Conservation (phyloP, 108 stramenopile genomes). For the Cyclotella choctawhatcheeana region DNA sequence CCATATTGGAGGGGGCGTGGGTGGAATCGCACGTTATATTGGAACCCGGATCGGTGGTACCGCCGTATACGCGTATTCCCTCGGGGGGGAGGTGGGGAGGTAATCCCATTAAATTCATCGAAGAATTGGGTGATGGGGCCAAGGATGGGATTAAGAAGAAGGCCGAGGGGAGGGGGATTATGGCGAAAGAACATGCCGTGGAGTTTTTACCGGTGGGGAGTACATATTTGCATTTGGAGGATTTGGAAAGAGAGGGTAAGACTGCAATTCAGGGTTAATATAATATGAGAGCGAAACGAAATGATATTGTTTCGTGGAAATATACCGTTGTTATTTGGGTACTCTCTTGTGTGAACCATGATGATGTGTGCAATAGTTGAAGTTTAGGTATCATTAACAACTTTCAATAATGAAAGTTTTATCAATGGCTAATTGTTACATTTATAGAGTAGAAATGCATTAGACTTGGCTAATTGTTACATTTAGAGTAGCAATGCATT, state of each 20-base stretch:
- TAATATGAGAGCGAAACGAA: no score
- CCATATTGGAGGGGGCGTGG: conserved; percentile 87
- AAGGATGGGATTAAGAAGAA: conserved; percentile 69
- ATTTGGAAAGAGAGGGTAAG: conserved; percentile 74
- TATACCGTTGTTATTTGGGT: no score
- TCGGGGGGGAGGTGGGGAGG: conserved; percentile 92
- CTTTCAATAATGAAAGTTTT: no score
- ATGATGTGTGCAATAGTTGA: no score
- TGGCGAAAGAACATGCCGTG: conserved; percentile 82
- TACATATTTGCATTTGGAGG: conserved; percentile 89
- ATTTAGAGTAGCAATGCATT: no score
- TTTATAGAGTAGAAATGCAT: no score
- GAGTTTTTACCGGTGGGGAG: conserved; percentile 92
- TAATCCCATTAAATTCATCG: conserved; percentile 88
- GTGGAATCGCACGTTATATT: conserved; percentile 86
- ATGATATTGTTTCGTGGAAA: no score
- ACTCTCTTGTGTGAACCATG: no score
- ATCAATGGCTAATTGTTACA: no score
- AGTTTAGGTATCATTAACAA: no score
- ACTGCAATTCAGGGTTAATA: conserved; percentile 52
- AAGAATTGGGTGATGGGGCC: conserved; percentile 75
- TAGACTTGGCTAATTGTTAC: no score
- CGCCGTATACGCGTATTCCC: conserved; percentile 85
- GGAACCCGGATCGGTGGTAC: conserved; percentile 92
- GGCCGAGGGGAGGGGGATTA: conserved; percentile 64